A percentile compares a stretch with the other conserved stretches of the same genome.
Evolutionary conservation across 208 protist species (phyloP).

Genomic region (Kentomonas sorsogonicus): DNA sequence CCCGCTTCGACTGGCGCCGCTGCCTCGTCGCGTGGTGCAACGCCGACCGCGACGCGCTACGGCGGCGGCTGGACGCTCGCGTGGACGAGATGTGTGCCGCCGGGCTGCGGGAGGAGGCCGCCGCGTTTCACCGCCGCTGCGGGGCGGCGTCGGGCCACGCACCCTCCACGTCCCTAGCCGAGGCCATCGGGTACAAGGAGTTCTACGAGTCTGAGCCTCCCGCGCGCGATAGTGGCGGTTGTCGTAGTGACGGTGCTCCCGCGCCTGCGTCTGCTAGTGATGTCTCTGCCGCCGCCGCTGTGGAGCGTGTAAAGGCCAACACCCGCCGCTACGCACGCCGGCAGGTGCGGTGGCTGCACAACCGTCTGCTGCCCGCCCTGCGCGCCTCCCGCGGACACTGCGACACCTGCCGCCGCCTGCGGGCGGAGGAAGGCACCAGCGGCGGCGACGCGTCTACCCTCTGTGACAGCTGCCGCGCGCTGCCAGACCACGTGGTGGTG

Average conservation of each 20-base stretch:
- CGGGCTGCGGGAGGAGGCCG: constrained; percentile 65
- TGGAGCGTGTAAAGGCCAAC: constrained; percentile 61
- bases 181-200: constrained; percentile 82
- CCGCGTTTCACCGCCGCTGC: constrained; percentile 15
- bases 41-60: constrained; percentile 31
- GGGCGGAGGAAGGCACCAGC: too few relatives aligned
- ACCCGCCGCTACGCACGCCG: constrained; percentile 75
- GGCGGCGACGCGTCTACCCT: too few relatives aligned
- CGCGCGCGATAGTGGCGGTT: too few relatives aligned
- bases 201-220: constrained; percentile 22
- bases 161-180: constrained; percentile 22
- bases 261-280: too few relatives aligned
- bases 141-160: constrained; percentile 3
- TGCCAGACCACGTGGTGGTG: too few relatives aligned
- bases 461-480: too few relatives aligned
- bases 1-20: constrained; percentile 29
- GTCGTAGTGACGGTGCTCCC: too few relatives aligned
- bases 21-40: constrained; percentile 71
- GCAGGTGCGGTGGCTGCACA: constrained; percentile 75
- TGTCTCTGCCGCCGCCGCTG: constrained; percentile 10
- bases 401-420: too few relatives aligned
- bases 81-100: constrained; percentile 75
- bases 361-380: constrained; percentile 52
- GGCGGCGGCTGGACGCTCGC: constrained; percentile 40
- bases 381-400: constrained; percentile 6